Base-by-base conservation (phyloP, 257 asterid genomes). In the Solanum megistacrolobum region DNA sequence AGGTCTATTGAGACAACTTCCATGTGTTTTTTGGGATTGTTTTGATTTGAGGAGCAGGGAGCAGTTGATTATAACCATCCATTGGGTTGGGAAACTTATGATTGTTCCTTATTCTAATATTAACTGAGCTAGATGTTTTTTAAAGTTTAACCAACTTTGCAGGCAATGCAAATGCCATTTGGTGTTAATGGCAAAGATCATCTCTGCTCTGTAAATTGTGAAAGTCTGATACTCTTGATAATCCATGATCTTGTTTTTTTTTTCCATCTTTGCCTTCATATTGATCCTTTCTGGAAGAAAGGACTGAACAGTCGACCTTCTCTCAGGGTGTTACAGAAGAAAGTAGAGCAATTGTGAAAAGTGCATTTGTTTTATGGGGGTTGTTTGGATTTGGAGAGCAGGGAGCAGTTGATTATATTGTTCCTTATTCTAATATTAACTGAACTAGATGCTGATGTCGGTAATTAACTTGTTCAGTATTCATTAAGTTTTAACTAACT, bases 141-240 rank as follows among this genome's bases (percentile, higher is more conserved):
- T 46, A 58, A 46, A 83, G 75, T 43, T 14, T 38, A 68, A 85
- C 43, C 85, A 29, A 87, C 35, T 87, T 74, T 20, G 11, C 96
- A 93, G 99, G 98, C 95, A 82, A 88, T 90, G 92, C 98, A 96
- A 91, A 96, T 97, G 38, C 97, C 99, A 79, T 95, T 32, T 32
- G 79, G 27, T 72, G 10, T 72, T 72, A 32, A 72, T 72, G 16
- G 7, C 7, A 32, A 34, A 18, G 43, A 72, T 72, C 25, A 72
- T 72, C 43, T 34, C 79, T n/a, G 11, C 79, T 32, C 46, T 72
- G 43, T 72, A 72, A 0, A 72, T 18, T 72, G 79, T 72, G 13
- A 9, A 34, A 18, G 43, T 71, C 43, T 34, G 79, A 18, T 69
- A 69, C 43, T 72, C 27, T 34, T 72, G 27, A 72, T 32, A 72